Evolutionary conservation across 805 yeast species (phyloP).

Genomic region (Saccharomycopsis schoenii): DNA sequence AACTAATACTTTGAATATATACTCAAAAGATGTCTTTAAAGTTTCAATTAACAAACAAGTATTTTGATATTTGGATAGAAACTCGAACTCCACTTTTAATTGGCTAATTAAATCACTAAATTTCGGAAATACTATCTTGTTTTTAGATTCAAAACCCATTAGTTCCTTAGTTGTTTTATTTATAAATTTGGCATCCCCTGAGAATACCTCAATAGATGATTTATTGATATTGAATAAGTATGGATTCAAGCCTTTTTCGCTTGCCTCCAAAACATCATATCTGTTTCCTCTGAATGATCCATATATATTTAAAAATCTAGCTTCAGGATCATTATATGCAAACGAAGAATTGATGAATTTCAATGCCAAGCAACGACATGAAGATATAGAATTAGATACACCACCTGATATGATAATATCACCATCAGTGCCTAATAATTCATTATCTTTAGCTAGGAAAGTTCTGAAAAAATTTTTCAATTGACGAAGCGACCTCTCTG

Average conservation of each 20-base stretch:
- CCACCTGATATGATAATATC: constrained; percentile 14
- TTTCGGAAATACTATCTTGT: constrained; percentile 41
- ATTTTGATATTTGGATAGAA: constrained; percentile 20
- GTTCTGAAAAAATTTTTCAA: constrained; percentile 13
- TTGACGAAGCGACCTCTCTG: neutral
- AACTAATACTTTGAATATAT: constrained; percentile 48
- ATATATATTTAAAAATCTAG: constrained; percentile 55
- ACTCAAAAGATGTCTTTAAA: constrained; percentile 37
- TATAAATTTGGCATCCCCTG: constrained; percentile 27
- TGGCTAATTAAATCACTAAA: constrained; percentile 33
- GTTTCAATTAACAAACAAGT: constrained; percentile 25
- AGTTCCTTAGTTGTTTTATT: constrained; percentile 36
- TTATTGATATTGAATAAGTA: constrained; percentile 57
- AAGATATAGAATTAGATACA: constrained; percentile 29
- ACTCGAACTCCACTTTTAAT: constrained; percentile 24
- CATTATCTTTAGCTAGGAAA: constrained; percentile 6
- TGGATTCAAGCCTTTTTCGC: constrained; percentile 72
- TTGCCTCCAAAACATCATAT: constrained; percentile 72
- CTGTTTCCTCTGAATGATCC: constrained; percentile 51
- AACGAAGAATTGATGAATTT: constrained; percentile 56
- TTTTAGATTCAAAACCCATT: constrained; percentile 29
- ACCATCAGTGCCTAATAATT: constrained; percentile 20
- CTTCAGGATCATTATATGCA: constrained; percentile 57
- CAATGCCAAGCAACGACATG: constrained; percentile 54
- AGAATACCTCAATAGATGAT: constrained; percentile 26